Evolutionary conservation across 305 asterid genomes (phyloP).

Genomic region (Fraxinus greggii): DNA sequence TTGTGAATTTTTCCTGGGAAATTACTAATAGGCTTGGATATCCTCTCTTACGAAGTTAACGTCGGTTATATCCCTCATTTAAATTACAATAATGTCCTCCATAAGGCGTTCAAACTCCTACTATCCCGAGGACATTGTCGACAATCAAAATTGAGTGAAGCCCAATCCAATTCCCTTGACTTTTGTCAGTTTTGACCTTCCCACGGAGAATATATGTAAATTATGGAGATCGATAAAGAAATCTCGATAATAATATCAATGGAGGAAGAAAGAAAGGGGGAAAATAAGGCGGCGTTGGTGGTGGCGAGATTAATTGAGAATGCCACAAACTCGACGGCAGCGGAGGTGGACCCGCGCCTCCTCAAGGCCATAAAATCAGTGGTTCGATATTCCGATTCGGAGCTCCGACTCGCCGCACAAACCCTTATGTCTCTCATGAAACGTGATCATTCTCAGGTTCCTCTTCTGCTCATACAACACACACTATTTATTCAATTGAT

Average conservation of each 20-base stretch:
- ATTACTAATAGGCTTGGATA: neutral
- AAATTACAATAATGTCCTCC: neutral
- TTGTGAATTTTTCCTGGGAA: neutral
- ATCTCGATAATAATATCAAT: constrained; percentile 2
- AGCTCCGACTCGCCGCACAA: constrained; percentile 71
- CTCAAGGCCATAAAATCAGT: constrained; percentile 77
- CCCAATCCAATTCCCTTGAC: constrained; percentile 2
- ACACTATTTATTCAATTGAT: neutral
- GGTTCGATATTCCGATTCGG: constrained; percentile 74
- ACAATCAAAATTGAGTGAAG: constrained; percentile 11
- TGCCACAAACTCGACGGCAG: constrained; percentile 68
- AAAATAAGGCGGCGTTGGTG: constrained; percentile 22
- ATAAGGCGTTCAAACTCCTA: neutral
- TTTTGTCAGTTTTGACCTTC: neutral
- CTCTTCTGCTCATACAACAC: neutral
- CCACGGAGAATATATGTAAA: neutral
- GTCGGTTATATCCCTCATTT: neutral
- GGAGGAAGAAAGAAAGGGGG: constrained; percentile 43
- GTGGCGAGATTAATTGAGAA: constrained; percentile 55
- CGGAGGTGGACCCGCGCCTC: constrained; percentile 76
- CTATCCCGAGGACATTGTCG: neutral
- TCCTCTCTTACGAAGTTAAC: neutral
- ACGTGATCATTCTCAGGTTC: constrained; percentile 89
- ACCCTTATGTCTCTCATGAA: constrained; percentile 78
- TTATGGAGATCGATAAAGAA: neutral